A percentile compares a stretch with the other conserved stretches of the same genome.
Conservation (phyloP, 495 filamentous ascomycete genomes). For the Aspergillus cavernicola region DNA sequence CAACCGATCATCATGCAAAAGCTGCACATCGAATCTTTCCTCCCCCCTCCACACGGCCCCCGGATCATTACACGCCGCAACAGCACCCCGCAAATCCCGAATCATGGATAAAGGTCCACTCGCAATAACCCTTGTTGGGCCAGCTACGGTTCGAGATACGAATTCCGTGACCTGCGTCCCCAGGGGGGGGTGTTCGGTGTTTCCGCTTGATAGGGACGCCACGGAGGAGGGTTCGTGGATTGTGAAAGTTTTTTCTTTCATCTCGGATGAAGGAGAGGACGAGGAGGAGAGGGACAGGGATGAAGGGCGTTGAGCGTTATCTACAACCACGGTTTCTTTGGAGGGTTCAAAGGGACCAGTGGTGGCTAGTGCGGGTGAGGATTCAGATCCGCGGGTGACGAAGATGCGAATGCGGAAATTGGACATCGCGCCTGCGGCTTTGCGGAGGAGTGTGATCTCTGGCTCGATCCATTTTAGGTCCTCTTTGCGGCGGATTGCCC, state of each 20-base stretch:
- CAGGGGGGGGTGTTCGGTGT: slow-evolving; percentile 24
- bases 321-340: slow-evolving; percentile 6
- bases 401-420: slow-evolving; percentile 51
- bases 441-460: slow-evolving; percentile 49
- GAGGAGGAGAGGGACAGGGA: not conserved
- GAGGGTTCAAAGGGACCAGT: not conserved
- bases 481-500: slow-evolving; percentile 52
- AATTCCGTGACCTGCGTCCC: slow-evolving; percentile 26
- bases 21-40: slow-evolving; percentile 50
- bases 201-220: not conserved
- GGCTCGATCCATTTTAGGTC: slow-evolving; percentile 54
- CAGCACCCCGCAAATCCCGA: slow-evolving; percentile 48
- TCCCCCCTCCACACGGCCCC: slow-evolving; percentile 52
- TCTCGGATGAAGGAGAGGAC: not conserved
- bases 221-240: slow-evolving; percentile 4
- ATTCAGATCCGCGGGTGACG: slow-evolving; percentile 41
- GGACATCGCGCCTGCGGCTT: slow-evolving; percentile 25
- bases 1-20: slow-evolving; percentile 52
- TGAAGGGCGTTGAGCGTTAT: not conserved
- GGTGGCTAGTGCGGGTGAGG: not conserved
- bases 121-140: slow-evolving; percentile 53
- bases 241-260: slow-evolving; percentile 9
- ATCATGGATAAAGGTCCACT: slow-evolving; percentile 62
- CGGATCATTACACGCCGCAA: slow-evolving; percentile 50
- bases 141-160: slow-evolving; percentile 24